A percentile compares a stretch with the other conserved stretches of the same genome.
phyloP scores from a whole-genome alignment of 2,329 filamentous ascomycete species.

The Nakataea oryzae region DNA sequence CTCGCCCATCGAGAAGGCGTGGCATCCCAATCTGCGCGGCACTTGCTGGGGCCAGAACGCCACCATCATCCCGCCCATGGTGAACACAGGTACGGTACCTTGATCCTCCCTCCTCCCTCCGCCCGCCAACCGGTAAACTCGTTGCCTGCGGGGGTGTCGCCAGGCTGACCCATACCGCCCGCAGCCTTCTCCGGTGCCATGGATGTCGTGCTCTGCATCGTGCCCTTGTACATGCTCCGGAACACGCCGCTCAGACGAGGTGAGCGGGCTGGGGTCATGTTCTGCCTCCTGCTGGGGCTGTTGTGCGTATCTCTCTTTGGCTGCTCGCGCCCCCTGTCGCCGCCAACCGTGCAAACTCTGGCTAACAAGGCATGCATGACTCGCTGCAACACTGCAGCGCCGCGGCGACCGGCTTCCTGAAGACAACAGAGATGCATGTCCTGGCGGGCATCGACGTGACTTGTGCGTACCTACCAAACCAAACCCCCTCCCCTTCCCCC shows the following conservation, averaged over 20 bases:
- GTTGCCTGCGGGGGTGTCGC: no score
- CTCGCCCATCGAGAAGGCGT: constrained; percentile 1
- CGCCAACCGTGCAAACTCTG: no score
- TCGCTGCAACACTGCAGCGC: neutral
- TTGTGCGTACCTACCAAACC: neutral
- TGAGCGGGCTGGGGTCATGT: neutral
- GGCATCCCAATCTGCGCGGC: neutral
- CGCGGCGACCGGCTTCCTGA: neutral
- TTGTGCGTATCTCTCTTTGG: neutral
- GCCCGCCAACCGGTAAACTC: no score
- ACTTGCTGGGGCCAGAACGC: neutral
- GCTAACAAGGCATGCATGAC: no score
- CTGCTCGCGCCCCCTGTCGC: no score
- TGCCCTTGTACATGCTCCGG: neutral
- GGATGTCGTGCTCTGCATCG: neutral
- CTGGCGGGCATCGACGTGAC: neutral
- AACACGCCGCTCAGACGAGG: neutral
- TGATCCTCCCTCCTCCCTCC: neutral
- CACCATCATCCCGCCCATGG: neutral
- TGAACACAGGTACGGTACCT: neutral
- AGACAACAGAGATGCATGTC: neutral
- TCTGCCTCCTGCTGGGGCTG: neutral
- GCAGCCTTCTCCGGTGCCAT: neutral
- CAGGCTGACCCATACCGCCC: neutral
- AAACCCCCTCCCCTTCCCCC: neutral